Evolutionary conservation across 1,284 basidiomycete species (phyloP).

Genomic region (Tilletia indica): DNA sequence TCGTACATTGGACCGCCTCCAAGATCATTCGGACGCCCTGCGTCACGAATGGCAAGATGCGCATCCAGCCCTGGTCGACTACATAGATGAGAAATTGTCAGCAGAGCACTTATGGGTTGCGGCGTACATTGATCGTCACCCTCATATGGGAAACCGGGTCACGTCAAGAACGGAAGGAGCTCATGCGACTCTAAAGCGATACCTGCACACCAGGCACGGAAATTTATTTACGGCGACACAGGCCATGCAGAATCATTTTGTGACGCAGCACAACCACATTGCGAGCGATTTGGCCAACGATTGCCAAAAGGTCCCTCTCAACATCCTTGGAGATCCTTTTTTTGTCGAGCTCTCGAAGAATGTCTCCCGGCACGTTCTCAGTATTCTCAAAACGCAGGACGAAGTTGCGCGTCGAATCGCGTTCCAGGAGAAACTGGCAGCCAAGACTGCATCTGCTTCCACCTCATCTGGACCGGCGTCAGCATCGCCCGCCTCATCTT

Average conservation of each 20-base stretch:
- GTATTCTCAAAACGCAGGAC: neutral
- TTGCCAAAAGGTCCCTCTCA: neutral
- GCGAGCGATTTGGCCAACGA: neutral
- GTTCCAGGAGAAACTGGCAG: neutral
- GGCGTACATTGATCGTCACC: constrained; percentile 14
- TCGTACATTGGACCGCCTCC: neutral
- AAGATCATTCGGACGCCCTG: neutral
- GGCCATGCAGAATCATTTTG: neutral
- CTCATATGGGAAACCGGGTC: neutral
- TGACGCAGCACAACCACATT: neutral
- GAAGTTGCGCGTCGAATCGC: neutral
- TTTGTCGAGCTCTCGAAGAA: neutral
- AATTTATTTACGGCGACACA: neutral
- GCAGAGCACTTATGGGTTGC: neutral
- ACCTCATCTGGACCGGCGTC: too few species aligned
- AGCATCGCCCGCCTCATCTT: neutral
- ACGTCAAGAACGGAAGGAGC: neutral
- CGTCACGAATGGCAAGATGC: neutral
- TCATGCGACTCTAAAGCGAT: neutral
- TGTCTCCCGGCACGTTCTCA: constrained; percentile 6
- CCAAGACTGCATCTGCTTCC: too few species aligned
- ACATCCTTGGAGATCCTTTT: neutral
- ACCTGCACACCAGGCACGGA: constrained; percentile 5
- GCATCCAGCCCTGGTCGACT: neutral
- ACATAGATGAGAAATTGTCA: neutral